Base-by-base conservation (phyloP, 23 red algal species). In the Gracilariopsis chorda region DNA sequence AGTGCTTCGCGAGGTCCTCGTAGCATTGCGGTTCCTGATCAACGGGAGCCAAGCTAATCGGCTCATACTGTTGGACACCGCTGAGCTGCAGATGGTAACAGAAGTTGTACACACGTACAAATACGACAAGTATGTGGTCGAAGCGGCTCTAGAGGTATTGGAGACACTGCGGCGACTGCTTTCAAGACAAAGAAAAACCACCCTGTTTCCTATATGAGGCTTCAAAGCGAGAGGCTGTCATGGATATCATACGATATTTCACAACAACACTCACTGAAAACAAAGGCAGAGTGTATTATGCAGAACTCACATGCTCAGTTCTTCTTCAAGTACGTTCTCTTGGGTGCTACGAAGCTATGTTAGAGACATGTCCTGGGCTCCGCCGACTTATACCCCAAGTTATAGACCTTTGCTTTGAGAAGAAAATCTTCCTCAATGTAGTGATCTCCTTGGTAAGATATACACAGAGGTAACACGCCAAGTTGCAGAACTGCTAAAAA, bases 361-460 rank as follows among this genome's bases (percentile, higher is more conserved):
- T 73, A 6, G 39, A 24, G 17, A 73, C 67, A 23, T 39, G 37
- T 46, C 67, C 67, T 3, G 67, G 47, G 30, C 67, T 73, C 32
- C 28, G 47, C 67, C 42, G 37, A 11, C 67, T 73, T 17, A 46
- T 73, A 17, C 67, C 67, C 42, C 39, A 73, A 44, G 39, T 42
- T 3, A 73, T 73, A 45, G 28, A 73, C n/a, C 39, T 42, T 7
- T 73, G 67, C 13, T 73, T 73, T 42, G 67, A 73, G 67, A 73
- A 73, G 39, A 23, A 73, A 46, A 42, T 73, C 9, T 36, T 73
- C 4, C 67, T 73, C 17, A 45, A 73, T 23, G 40, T 73, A 20
- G 67, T 42, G 2, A 36, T 73, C 32, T 73, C 67, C n/a, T 23
- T 73, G 36, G 28, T 44, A 44, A 8, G 67, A 11, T 73, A 41